Base-by-base conservation (phyloP, 2,329 filamentous ascomycete genomes). In the Fusarium zealandicum region DNA sequence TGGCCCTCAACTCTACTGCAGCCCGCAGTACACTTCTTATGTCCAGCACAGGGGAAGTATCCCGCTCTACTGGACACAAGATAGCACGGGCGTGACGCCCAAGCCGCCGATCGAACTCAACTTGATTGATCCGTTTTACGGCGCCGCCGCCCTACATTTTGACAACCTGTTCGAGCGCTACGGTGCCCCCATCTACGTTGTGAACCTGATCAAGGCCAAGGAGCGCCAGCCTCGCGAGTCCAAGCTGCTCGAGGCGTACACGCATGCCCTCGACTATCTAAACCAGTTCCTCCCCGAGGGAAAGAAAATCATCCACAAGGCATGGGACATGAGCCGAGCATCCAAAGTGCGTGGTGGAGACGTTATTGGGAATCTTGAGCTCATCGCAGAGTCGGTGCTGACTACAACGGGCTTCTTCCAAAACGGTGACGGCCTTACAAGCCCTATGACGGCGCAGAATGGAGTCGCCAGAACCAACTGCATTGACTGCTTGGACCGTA, bases 251-350 rank as follows among this genome's bases (percentile, higher is more conserved):
- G 82, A 87, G 30, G 93, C 97, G 71, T 98, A 92, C 70, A 92
- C 92, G 4, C 85, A 90, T 63, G 92, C 92, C 5, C 88, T 98
- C 59, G 84, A 87, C 35, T 99, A 99, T 66, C 85, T 99, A 40
- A 99, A 98, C 63, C 93, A 98, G 70, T 96, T 96, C 53, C 79
- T 99, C 2, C 93, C 95, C 0, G 76, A 81, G 2, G 88, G 87
- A 50, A 91, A 93, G 69, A 92, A 91, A 70, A 96, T 99, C 44
- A 85, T 93, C 9, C 93, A 99, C 72, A 92, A 95, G 66, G 92
- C 93, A 3, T 99, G 95, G 86, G 95, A 99, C 71, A 99, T 99
- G 95, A 96, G 93, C 57, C 84, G 95, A 53, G 93, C 95, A 5
- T 92, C 93, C 14, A 99, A 99, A 75, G 86, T 88, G 65, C 88